phyloP scores from a whole-genome alignment of 805 yeast genomes.

The Saccharomycopsis capsularis region DNA sequence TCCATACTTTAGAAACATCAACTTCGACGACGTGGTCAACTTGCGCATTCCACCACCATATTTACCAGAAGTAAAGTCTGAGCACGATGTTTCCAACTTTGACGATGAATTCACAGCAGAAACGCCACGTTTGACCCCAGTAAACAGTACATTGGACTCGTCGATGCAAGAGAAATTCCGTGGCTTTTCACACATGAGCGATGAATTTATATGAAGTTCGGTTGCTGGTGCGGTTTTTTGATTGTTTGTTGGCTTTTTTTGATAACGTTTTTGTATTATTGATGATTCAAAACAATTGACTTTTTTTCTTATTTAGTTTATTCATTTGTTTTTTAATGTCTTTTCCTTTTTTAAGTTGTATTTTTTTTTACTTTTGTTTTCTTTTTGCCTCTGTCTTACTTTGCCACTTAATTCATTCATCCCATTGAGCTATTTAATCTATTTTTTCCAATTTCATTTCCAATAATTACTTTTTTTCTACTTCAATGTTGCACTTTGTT shows the following conservation, averaged over 20 bases:
- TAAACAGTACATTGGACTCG: constrained; percentile 77
- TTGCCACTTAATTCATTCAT: no score
- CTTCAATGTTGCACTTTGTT: no score
- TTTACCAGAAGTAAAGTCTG: constrained; percentile 77
- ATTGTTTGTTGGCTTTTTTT: not conserved
- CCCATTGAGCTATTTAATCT: no score
- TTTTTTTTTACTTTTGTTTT: no score
- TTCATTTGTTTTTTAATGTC: no score
- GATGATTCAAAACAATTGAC: no score
- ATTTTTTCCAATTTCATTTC: no score
- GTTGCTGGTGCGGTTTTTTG: not conserved
- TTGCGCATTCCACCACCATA: constrained; percentile 80
- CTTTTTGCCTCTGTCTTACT: no score
- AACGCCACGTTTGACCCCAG: constrained; percentile 91
- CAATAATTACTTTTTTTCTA: no score
- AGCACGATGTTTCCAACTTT: constrained; percentile 87
- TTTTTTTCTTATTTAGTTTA: no score
- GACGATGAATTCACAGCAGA: constrained; percentile 94
- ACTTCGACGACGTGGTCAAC: constrained; percentile 77
- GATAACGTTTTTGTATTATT: no score
- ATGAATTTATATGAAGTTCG: constrained; percentile 29
- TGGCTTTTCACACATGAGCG: constrained; percentile 87
- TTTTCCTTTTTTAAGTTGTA: no score
- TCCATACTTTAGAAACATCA: constrained; percentile 83
- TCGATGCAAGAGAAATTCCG: constrained; percentile 94